Evolutionary conservation across 352 stramenopile genomes (phyloP), one percentile per base, ranked within the genome.

Genomic region (Globisporangium echinulatum): DNA sequence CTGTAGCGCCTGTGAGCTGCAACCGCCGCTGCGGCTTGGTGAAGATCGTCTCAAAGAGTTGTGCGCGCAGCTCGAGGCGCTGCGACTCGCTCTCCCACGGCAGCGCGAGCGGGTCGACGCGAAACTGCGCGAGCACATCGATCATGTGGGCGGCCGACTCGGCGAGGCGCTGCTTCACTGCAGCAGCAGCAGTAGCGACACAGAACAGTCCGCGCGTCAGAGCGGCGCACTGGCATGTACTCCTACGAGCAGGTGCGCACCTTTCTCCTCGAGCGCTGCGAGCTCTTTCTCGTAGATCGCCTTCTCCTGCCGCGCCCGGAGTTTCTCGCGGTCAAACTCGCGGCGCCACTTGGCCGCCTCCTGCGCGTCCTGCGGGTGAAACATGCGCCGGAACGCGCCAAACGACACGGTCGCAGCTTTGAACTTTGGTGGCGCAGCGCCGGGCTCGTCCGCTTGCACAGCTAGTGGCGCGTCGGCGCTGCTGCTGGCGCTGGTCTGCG

Each of bases 61-160:
- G 61, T 1, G 50, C 56, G 4, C 82, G 77, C 37, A 87, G 49
- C 17, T 76, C 71, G 14, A 85, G 67, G 19, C 80, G 72, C 14
- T 88, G 69, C 1, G 66, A 39, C 0, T 86, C 68, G 6, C 17
- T 78, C 9, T 85, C 65, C 82, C 84, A 93, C 19, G 82, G 78
- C 39, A 87, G 68, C n/a, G 62, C 52, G 0, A 67, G 61, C 9
- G 70, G 74, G 42, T 90, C 77, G 33, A 67, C 79, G 4, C 67
- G 66, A 54, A 93, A 93, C 1, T 69, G 63, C 9, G 78, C 62
- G 8, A 93, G 58, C 46, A 87, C 58, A 1, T 88, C 78, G 11
- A 90, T 66, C 82, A 93, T 87, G 7, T 82, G 74, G 61, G 79
- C 84, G 9, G 84, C 81, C 17, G 84, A 89, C 49, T 78, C 78